Evolutionary conservation across 2,329 filamentous ascomycete genomes (phyloP), one percentile per base, ranked within the genome.

Genomic region (Juglanconis juglandina): DNA sequence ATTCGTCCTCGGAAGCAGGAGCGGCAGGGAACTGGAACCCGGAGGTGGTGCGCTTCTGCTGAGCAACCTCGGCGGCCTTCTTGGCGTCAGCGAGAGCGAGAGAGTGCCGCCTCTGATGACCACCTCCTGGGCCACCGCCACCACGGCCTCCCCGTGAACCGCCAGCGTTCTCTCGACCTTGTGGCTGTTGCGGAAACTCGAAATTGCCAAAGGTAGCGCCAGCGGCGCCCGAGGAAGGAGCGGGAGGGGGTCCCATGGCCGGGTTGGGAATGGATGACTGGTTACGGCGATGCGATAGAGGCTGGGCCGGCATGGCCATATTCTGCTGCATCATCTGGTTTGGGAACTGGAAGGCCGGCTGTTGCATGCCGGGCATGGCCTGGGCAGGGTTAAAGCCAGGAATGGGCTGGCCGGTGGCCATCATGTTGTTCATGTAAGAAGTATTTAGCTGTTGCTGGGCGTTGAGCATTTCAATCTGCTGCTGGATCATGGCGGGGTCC

Each of bases 401-500:
- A 62, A 97, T 81, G 66, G 74, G 68, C 78, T 97, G 94, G 70
- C 90, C 89, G 56, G 91, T 89, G 68, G 90, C 89, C 70, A 98
- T 88, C 84, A 98, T 92, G 75, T 92, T 92, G 75, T 92, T 92
- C 90, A 97, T 93, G 76, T 95, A 96, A 91, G 72, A 98, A 96
- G 75, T 97, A 93, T 76, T 98, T 93, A 75, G 95, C 76, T 98
- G 95, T 75, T 96, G 92, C 80, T 98, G 94, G 71, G 55, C 55
- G 37, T 58, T 58, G 32, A 98, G 84, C 73, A 96, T 85, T 78
- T 98, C 94, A 72, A 98, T 97, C 79, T 98, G 94, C 81, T 97
- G 94, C 79, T 96, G 93, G 74, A 98, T 93, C 73, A 92, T 92
- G 73, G 96, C 86, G 84, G 97, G 93, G 81, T 97, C 94, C 91